A percentile compares a stretch with the other conserved stretches of the same genome.
Evolutionary conservation across 306 rosid genomes (phyloP).

Genomic region (Rosa chinensis): DNA sequence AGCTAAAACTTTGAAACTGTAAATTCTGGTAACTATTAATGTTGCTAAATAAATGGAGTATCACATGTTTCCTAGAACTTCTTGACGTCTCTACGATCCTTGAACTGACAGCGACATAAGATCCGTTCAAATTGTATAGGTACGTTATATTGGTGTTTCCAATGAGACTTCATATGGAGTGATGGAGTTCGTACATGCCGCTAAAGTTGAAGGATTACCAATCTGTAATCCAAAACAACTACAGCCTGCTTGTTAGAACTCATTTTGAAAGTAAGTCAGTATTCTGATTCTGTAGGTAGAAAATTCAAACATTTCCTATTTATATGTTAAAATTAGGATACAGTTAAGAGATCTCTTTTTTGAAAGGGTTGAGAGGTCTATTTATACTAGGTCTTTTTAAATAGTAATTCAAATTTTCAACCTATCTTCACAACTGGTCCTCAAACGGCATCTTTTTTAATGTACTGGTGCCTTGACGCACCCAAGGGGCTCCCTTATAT

Average conservation of each 20-base stretch:
- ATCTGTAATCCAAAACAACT: conserved; percentile 86
- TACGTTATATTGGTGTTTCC: conserved; percentile 86
- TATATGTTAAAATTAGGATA: neutral
- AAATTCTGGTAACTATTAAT: neutral
- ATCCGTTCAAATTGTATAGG: conserved; percentile 41
- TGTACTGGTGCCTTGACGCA: too few species aligned
- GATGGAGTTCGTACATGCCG: conserved; percentile 86
- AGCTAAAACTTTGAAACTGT: conserved; percentile 1
- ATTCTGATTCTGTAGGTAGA: neutral
- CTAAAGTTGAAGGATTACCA: conserved; percentile 81
- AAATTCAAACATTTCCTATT: neutral
- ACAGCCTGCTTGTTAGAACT: conserved; percentile 66
- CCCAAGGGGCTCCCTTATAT: too few species aligned
- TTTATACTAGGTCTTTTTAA: too few species aligned
- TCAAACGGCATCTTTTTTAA: too few species aligned
- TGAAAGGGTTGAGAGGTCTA: too few species aligned
- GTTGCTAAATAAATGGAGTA: conserved; percentile 1
- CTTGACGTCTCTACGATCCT: conserved; percentile 14
- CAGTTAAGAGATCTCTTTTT: neutral
- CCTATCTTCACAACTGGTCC: too few species aligned
- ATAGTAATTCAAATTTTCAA: too few species aligned
- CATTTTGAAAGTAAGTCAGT: conserved; percentile 60
- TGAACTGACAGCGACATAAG: neutral
- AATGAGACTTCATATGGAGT: conserved; percentile 96
- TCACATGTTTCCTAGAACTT: neutral